Base-by-base conservation (phyloP, 805 yeast genomes). In the Cyberlindnera galapagoensis region DNA sequence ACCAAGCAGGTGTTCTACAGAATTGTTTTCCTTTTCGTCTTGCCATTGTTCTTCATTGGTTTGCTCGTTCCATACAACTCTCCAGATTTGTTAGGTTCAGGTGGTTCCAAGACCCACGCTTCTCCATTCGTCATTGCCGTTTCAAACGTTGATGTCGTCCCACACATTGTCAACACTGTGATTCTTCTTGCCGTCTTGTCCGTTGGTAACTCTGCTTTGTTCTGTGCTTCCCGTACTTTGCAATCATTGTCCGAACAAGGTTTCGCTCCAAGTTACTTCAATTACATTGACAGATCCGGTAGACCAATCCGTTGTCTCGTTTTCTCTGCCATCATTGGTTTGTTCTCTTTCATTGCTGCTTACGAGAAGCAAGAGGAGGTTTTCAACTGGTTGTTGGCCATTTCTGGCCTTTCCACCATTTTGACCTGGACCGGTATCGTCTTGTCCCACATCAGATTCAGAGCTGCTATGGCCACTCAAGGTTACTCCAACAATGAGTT, bases 61-160 rank as follows among this genome's bases (percentile, higher is more conserved):
- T 60, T 75, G 40, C 57, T 72, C n/a, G 80, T 76, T 31, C 85
- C 86, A 30, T 71, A 68, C 56, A 57, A 62, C 50, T 66, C 70
- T 42, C 55, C 59, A 3, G 60, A 72, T 44, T 57, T 76, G 37
- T 58, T 65, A 49, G 76, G 77, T 26, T 47, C 69, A 1, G 52
- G 66, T 9, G 64, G 69, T 23, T 74, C 74, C 43, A 69, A 74
- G 25, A 57, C 76, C 18, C 59, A 56, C 22, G 78, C 84, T 18
- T 80, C 88, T 12, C 90, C 90, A 17, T 80, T 80, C 51, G 88
- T 80, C 43, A 68, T 80, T 56, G 86, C 88, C 24, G 72, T 80
- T 35, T 61, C 67, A 19, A 60, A 67, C 33, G 81, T 80, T 43
- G 61, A 60, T 30, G 81, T 74, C 25, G 66, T 80, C 30, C 88